Evolutionary conservation across 2,329 filamentous ascomycete genomes (phyloP).

Genomic region (Tolypocladium cylindrosporum): DNA sequence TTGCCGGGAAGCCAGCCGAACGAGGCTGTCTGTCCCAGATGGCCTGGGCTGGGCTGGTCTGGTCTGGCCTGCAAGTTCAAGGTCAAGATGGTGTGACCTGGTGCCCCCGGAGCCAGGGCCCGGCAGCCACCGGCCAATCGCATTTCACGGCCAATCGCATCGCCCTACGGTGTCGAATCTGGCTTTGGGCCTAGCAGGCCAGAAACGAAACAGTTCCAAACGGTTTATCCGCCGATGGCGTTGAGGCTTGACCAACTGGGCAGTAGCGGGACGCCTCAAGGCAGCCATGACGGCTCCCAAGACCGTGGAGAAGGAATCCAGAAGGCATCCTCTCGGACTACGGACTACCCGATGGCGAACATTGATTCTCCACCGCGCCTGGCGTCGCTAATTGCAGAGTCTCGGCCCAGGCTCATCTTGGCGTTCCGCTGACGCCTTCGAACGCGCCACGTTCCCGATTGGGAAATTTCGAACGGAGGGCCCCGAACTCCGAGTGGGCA

Average conservation of each 20-base stretch:
- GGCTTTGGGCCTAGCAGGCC: neutral
- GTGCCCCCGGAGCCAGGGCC: neutral
- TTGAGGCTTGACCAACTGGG: no score
- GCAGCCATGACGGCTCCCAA: no score
- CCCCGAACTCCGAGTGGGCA: neutral
- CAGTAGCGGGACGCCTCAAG: no score
- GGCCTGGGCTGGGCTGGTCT: neutral
- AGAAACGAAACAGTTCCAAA: no score
- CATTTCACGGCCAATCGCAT: conserved; percentile 1
- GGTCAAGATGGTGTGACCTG: conserved; percentile 1
- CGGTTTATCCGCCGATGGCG: no score
- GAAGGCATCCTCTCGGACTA: no score
- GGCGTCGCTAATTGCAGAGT: neutral
- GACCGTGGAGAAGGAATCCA: no score
- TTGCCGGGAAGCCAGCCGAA: neutral
- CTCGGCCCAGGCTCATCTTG: neutral
- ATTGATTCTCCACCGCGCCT: no score
- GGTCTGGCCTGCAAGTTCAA: neutral
- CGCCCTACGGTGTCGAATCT: neutral
- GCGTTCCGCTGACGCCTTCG: neutral
- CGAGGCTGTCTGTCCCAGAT: neutral
- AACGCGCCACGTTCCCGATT: neutral
- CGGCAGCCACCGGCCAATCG: conserved; percentile 1
- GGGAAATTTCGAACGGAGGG: neutral
- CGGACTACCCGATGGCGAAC: no score